Conservation (phyloP, 2,329 filamentous ascomycete genomes). For the Exophiala sp. region DNA sequence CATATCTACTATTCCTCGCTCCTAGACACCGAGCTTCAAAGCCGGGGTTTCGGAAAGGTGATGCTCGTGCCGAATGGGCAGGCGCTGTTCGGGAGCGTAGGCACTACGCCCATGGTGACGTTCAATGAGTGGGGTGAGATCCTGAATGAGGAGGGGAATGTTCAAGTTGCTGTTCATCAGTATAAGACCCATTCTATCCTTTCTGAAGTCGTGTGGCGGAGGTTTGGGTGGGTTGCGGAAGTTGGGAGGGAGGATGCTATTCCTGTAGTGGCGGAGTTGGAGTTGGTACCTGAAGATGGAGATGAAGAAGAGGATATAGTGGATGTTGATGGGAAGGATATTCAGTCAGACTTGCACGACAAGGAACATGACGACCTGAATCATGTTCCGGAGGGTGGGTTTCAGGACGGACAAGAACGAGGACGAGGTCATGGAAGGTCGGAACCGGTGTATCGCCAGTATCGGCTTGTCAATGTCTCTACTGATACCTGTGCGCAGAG, state of each 20-base stretch:
- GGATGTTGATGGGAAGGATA: not conserved
- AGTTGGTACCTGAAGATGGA: too few species aligned
- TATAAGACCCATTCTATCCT: constrained; percentile 8
- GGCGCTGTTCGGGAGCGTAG: constrained; percentile 8
- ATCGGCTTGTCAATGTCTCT: not conserved
- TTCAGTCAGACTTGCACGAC: not conserved
- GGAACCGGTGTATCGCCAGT: not conserved
- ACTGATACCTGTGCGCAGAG: not conserved
- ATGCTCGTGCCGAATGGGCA: constrained; percentile 7
- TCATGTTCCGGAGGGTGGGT: not conserved
- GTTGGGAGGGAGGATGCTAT: constrained; percentile 1
- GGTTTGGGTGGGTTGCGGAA: constrained; percentile 6
- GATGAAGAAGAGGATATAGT: too few species aligned
- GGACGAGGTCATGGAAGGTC: too few species aligned
- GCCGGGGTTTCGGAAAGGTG: not conserved
- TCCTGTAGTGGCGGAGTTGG: not conserved
- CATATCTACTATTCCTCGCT: constrained; percentile 12
- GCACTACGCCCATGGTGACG: constrained; percentile 7
- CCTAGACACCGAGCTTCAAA: not conserved
- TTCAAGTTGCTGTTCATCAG: constrained; percentile 9
- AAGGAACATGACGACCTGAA: not conserved
- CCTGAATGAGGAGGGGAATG: constrained; percentile 10
- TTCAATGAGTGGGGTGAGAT: constrained; percentile 14
- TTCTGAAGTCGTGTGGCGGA: constrained; percentile 3
- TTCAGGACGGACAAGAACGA: not conserved